Conservation (phyloP, 305 asterid genomes). For the Fraxinus velutina region DNA sequence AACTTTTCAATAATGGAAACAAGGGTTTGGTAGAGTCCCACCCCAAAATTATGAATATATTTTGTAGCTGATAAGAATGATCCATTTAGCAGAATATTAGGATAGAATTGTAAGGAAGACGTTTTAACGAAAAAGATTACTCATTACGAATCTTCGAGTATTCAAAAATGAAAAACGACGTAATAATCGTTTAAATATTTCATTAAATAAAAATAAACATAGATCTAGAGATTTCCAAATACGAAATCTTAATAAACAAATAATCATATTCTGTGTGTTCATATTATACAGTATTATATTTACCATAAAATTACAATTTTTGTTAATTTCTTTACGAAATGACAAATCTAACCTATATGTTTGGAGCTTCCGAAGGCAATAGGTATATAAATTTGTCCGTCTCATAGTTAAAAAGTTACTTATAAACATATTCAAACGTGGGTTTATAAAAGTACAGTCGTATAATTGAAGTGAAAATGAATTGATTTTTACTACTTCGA, state of each 20-base stretch:
- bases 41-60: background rate
- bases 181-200: background rate
- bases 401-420: no score
- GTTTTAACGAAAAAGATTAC: background rate
- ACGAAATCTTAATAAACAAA: background rate
- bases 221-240: background rate
- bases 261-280: background rate
- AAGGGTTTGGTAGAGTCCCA: background rate
- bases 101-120: background rate
- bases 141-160: background rate
- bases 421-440: no score
- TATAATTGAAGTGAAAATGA: no score
- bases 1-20: background rate
- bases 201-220: background rate
- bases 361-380: background rate
- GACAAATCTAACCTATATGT: background rate
- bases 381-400: background rate
- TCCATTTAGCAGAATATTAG: background rate
- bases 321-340: no score
- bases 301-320: background rate
- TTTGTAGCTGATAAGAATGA: background rate
- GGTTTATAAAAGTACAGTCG: no score
- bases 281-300: background rate
- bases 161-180: background rate
- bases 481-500: conserved; percentile 1